Base-by-base conservation (phyloP, 139 green algal species). In the Micractinium sp. region DNA sequence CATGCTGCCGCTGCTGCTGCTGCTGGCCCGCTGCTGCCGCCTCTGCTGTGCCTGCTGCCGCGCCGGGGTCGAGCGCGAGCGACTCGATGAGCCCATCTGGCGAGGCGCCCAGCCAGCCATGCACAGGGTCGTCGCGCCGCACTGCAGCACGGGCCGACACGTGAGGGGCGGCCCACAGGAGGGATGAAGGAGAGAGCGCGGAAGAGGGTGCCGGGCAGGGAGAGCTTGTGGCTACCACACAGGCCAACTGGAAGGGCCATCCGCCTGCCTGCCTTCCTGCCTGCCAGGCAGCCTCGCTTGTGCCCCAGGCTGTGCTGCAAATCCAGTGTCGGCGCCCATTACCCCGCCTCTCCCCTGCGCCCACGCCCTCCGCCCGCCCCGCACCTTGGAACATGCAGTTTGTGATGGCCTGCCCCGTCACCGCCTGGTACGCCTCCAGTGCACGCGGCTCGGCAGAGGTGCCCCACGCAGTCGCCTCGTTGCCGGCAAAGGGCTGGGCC, bases 391-490 rank as follows among this genome's bases (percentile, higher is more conserved):
- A 93, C 81, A 91, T 91, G 76, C 91, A 93, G n/a, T 35, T 38
- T 31, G 82, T 13, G 56, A 91, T 71, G 61, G 38, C 18, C 81
- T 88, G 73, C 41, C 91, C 89, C 27, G 90, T 93, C 56, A 85
- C n/a, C 16, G 53, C 36, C 53, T 89, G 61, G 82, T 97, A 97
- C 12, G 81, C 61, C 23, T 81, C 36, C 27, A 97, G 77, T 0
- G 95, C 95, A 23, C 29, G 13, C 3, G 81, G 74, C 77, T 97
- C 95, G 25, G 86, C 82, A 5, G 29, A 31, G 23, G 89, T 96
- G 60, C 95, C 95, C 94, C 95, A 97, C 3, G 12, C 53, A 0
- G 95, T 97, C 22, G 95, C 95, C 0, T 89, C 94, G 85, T 97
- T 97, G 63, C 95, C 95, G 0, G 35, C n/a, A 86, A 97, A 97